phyloP scores from a whole-genome alignment of 108 stramenopile genomes.

The Cyclotella choctawhatcheeana region DNA sequence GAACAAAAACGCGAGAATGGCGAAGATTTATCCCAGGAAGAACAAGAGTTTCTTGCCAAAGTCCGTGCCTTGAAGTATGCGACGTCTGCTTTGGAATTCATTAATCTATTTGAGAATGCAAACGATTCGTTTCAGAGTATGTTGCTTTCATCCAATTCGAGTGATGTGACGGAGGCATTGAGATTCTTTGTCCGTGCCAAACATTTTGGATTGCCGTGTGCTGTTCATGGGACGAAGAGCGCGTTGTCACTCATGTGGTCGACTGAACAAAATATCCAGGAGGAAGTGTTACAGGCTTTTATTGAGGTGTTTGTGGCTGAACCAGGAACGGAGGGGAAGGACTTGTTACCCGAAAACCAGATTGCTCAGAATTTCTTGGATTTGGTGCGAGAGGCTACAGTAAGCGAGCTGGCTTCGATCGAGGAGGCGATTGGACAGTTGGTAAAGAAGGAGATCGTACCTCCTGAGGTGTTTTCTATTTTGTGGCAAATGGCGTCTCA shows the following conservation, averaged over 20 bases:
- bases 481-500: slow-evolving; percentile 80
- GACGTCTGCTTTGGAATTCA: slow-evolving; percentile 82
- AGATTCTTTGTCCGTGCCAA: slow-evolving; percentile 90
- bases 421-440: slow-evolving; percentile 91
- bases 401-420: slow-evolving; percentile 91
- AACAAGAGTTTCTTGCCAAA: slow-evolving; percentile 65
- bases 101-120: slow-evolving; percentile 80
- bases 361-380: slow-evolving; percentile 90
- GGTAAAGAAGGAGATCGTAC: slow-evolving; percentile 81
- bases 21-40: slow-evolving; percentile 49
- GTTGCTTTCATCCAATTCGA: slow-evolving; percentile 83
- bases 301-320: slow-evolving; percentile 89
- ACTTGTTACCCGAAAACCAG: slow-evolving; percentile 69
- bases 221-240: slow-evolving; percentile 89
- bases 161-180: slow-evolving; percentile 91
- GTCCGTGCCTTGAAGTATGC: slow-evolving; percentile 79
- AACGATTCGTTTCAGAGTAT: slow-evolving; percentile 74
- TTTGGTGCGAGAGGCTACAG: slow-evolving; percentile 75
- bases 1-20: slow-evolving; percentile 32
- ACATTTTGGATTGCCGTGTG: slow-evolving; percentile 93
- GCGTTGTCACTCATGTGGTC: slow-evolving; percentile 95
- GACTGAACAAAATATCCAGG: slow-evolving; percentile 79
- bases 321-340: slow-evolving; percentile 83
- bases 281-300: slow-evolving; percentile 90
- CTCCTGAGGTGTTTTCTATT: slow-evolving; percentile 81